A percentile compares a stretch with the other conserved stretches of the same genome.
phyloP scores from a whole-genome alignment of 208 protist genomes.

The Trichomonas vaginalis region DNA sequence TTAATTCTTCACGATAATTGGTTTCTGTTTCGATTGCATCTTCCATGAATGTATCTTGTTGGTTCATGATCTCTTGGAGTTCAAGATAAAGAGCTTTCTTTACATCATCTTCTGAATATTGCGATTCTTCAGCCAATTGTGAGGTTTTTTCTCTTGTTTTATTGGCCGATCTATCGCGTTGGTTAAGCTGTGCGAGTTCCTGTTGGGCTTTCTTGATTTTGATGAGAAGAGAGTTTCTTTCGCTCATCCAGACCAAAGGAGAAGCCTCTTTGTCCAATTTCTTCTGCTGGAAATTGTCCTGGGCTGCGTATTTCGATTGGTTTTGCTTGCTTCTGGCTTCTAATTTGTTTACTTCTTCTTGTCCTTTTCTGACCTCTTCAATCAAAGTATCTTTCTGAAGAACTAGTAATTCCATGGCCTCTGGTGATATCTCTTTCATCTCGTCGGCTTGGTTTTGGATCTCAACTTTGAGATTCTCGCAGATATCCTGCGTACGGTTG shows the following conservation, averaged over 20 bases:
- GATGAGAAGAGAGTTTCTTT: neutral
- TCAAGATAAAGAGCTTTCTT: neutral
- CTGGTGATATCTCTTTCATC: neutral
- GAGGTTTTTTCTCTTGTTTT: neutral
- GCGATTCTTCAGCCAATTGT: neutral
- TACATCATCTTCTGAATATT: neutral
- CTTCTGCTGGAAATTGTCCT: neutral
- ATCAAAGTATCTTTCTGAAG: neutral
- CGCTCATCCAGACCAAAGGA: neutral
- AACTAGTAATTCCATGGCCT: neutral
- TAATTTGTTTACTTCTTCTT: neutral
- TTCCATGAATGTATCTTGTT: neutral
- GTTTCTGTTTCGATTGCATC: neutral
- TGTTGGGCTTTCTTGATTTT: neutral
- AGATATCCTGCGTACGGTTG: neutral
- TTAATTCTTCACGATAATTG: neutral
- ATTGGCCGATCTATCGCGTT: neutral
- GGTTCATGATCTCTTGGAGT: neutral
- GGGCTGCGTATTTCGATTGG: too few species aligned
- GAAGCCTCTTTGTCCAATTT: neutral
- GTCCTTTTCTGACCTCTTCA: neutral
- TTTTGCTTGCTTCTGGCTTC: too few species aligned
- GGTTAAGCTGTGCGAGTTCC: neutral
- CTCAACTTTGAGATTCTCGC: neutral
- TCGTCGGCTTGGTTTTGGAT: neutral